These are phyloP conservation scores for Aspergillus cavernicola DNA, from an alignment of 495 filamentous ascomycete species.

Conservation along the genomic window DNA sequence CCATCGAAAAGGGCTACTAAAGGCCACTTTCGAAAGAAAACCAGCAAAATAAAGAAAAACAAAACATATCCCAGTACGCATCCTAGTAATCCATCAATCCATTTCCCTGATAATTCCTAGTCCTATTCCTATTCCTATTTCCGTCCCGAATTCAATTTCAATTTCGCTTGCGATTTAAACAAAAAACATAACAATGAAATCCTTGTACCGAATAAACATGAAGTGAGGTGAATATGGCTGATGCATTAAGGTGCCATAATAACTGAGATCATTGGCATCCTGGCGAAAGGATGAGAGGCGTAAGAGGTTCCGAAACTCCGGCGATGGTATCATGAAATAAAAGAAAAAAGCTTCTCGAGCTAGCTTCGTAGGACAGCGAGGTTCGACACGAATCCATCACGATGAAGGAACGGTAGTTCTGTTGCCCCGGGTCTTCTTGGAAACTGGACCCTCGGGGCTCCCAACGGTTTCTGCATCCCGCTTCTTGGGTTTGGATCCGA, in stretches of 20 bases:
- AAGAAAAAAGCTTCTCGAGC: background rate
- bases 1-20: background rate
- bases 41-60: too few species aligned
- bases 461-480: slow-evolving; percentile 26
- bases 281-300: background rate
- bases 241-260: slow-evolving; percentile 13
- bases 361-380: background rate
- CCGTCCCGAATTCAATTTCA: slow-evolving; percentile 8
- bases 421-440: slow-evolving; percentile 29
- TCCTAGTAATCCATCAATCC: slow-evolving; percentile 1
- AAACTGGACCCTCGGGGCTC: slow-evolving; percentile 23
- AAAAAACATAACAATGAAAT: slow-evolving; percentile 1
- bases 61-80: background rate
- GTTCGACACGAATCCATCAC: slow-evolving; percentile 3
- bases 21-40: background rate
- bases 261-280: slow-evolving; percentile 7
- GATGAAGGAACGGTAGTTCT: slow-evolving; percentile 12
- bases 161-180: slow-evolving; percentile 11
- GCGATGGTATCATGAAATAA: slow-evolving; percentile 10
- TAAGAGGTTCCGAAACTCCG: background rate
- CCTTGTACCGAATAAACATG: slow-evolving; percentile 11
- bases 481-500: slow-evolving; percentile 27
- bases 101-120: too few species aligned
- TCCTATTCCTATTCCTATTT: background rate
- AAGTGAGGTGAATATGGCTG: slow-evolving; percentile 2